Base-by-base conservation (phyloP, 2,329 filamentous ascomycete genomes). In the Bimuria novae-zelandiae region DNA sequence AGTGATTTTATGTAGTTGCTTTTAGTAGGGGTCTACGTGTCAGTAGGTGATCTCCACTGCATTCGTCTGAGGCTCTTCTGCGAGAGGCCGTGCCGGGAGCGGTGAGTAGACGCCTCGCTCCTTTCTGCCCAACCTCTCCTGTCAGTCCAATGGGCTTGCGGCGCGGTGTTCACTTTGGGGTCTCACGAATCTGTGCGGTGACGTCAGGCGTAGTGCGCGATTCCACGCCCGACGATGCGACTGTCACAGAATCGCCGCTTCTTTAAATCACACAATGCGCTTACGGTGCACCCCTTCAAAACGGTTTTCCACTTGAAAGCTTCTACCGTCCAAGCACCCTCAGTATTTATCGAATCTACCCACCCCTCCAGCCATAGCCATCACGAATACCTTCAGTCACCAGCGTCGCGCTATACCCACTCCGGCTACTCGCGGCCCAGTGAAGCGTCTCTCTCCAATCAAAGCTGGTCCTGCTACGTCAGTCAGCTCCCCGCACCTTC, bases 381-480 rank as follows among this genome's bases (percentile, higher is more conserved):
- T 33, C 47, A 39, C n/a, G n/a, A n/a, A n/a, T n/a, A n/a, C 33
- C 30, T 16, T 35, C 44, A 33, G 32, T 35, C 49, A 55, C 56
- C 57, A 55, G 49, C 56, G 60, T 52, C 47, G 60, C 62, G 54
- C 67, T 63, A 68, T 61, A 51, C 58, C 54, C 43, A 14, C 56
- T 60, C 56, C 58, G 57, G 62, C 62, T 51, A 54, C 42, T 43
- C 52, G 56, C 54, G 49, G 37, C 45, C 43, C 47, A 44, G 50
- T 51, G 52, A 48, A 52, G 30, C 36, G 40, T 42, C 52, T 46
- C 57, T 53, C 60, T 57, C 70, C 69, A 73, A 73, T 73, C 70
- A 71, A n/a, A 59, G 46, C 56, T 50, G 49, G 49, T 47, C 58
- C 45, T 55, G 61, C 52, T 69, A 73, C 71, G 70, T 73, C 71